Conservation (phyloP, 176 grass and related monocot genomes). For the Oryza nivara region DNA sequence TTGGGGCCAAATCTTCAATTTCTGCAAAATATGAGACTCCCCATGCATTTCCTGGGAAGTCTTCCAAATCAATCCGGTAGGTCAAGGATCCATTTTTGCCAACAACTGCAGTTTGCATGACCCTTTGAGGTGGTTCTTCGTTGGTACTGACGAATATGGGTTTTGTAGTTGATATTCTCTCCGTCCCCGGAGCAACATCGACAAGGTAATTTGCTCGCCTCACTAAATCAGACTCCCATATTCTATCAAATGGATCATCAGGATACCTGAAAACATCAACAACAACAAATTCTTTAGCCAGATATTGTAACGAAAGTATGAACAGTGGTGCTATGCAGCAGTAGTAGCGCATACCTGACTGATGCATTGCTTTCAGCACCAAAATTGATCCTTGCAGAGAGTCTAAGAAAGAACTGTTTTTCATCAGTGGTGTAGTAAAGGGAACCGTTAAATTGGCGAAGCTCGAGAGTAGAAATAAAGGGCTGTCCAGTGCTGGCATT, state of each 20-base stretch:
- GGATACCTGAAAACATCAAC: constrained; percentile 57
- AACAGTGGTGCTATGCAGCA: neutral
- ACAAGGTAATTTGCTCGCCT: constrained; percentile 83
- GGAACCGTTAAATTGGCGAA: constrained; percentile 86
- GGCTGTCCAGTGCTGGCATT: constrained; percentile 77
- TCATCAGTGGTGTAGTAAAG: constrained; percentile 81
- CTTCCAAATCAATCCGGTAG: constrained; percentile 81
- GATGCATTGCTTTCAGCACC: constrained; percentile 66
- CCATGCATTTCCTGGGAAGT: constrained; percentile 93
- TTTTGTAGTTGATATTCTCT: constrained; percentile 69
- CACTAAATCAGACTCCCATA: constrained; percentile 86
- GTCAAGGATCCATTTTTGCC: constrained; percentile 85
- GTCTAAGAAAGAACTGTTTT: constrained; percentile 66
- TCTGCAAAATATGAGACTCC: constrained; percentile 89
- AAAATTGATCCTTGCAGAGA: constrained; percentile 86
- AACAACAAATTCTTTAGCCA: neutral
- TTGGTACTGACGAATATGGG: constrained; percentile 58
- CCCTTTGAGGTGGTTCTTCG: constrained; percentile 74
- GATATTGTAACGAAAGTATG: constrained; percentile 6
- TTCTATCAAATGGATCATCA: constrained; percentile 95
- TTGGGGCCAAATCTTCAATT: constrained; percentile 75
- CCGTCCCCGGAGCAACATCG: constrained; percentile 85
- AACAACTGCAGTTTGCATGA: constrained; percentile 95
- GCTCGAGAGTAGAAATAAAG: constrained; percentile 90
- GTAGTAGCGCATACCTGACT: constrained; percentile 58